phyloP scores from a whole-genome alignment of 345 rosid species.

The Euphorbia lathyris region DNA sequence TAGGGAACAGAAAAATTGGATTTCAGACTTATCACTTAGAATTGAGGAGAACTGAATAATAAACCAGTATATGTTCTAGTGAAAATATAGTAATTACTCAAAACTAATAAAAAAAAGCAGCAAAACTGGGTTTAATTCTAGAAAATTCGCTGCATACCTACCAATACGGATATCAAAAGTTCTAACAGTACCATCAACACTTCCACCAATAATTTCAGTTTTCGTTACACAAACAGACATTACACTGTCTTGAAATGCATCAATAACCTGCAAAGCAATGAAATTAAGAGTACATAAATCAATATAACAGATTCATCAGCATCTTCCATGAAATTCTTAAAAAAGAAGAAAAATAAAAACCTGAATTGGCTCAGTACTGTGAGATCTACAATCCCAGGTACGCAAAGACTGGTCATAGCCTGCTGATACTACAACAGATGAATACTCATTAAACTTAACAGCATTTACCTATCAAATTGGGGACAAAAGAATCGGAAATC shows the following conservation, averaged over 20 bases:
- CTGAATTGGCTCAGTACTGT: conserved; percentile 92
- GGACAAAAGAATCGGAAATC: not conserved
- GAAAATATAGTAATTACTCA: not conserved
- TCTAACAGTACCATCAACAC: conserved; percentile 96
- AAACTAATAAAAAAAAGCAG: too few species aligned
- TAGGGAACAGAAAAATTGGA: not conserved
- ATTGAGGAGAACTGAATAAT: not conserved
- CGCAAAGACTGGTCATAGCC: conserved; percentile 92
- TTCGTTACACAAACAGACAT: conserved; percentile 94
- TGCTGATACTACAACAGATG: conserved; percentile 85
- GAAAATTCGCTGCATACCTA: conserved; percentile 42
- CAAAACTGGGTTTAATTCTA: too few species aligned
- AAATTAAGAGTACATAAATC: conserved; percentile 1
- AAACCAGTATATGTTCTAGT: not conserved
- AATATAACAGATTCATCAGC: not conserved
- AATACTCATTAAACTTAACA: conserved; percentile 77
- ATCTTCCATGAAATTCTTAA: not conserved
- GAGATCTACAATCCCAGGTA: conserved; percentile 96
- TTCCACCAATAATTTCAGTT: conserved; percentile 91
- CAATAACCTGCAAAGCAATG: conserved; percentile 53
- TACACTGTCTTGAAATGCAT: conserved; percentile 78
- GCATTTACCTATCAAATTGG: conserved; percentile 65
- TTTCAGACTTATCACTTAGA: not conserved
- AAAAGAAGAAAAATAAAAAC: conserved; percentile 28
- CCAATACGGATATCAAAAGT: conserved; percentile 96